These are phyloP conservation scores for Phytophthora pisi DNA, from an alignment of 352 stramenopile genomes.

Conservation along the genomic window DNA sequence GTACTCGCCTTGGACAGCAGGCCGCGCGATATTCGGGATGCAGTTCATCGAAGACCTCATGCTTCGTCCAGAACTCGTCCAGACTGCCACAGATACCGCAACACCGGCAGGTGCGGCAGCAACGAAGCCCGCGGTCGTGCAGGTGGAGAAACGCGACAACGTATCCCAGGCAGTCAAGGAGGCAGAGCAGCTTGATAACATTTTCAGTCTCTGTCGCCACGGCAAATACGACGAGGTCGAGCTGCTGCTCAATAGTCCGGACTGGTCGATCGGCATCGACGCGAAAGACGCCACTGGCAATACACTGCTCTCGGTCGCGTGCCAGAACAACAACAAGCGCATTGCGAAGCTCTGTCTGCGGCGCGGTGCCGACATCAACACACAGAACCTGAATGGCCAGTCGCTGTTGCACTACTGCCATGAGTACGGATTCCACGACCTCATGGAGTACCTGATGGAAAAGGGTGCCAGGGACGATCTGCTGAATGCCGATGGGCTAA, in stretches of 20 bases:
- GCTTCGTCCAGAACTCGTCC: conserved; percentile 55
- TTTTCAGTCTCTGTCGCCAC: conserved; percentile 91
- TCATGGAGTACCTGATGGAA: conserved; percentile 95
- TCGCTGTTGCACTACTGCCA: conserved; percentile 94
- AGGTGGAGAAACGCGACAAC: conserved; percentile 66
- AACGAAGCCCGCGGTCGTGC: conserved; percentile 12
- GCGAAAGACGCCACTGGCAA: conserved; percentile 93
- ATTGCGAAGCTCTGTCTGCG: conserved; percentile 95
- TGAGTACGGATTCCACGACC: conserved; percentile 93
- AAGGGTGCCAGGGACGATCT: conserved; percentile 94
- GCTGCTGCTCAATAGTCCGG: conserved; percentile 86
- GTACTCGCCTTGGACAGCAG: conserved; percentile 94
- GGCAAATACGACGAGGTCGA: conserved; percentile 91
- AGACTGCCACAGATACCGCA: conserved; percentile 15
- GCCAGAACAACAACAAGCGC: conserved; percentile 96
- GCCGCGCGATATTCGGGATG: conserved; percentile 57
- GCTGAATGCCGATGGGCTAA: conserved; percentile 93
- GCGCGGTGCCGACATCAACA: conserved; percentile 93
- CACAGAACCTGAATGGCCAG: conserved; percentile 93
- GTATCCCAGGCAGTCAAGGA: conserved; percentile 86
- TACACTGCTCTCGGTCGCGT: conserved; percentile 92
- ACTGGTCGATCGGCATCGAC: conserved; percentile 92
- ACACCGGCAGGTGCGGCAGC: conserved; percentile 2
- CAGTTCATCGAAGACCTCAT: conserved; percentile 75
- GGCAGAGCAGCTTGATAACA: conserved; percentile 86